phyloP scores from a whole-genome alignment of 1,284 basidiomycete genomes.

The Pseudozyma pruni region DNA sequence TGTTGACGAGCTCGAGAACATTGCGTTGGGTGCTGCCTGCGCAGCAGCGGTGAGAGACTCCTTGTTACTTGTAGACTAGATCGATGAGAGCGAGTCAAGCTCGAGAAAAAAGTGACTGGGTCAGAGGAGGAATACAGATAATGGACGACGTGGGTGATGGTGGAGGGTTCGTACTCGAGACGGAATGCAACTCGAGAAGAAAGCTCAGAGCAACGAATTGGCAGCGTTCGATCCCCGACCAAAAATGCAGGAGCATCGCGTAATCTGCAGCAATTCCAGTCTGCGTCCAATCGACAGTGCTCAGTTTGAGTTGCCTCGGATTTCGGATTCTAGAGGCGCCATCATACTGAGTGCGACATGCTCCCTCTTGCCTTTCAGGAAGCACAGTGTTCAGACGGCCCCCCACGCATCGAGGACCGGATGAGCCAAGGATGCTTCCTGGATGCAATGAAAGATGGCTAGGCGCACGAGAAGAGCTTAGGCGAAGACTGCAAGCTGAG shows the following conservation, averaged over 20 bases:
- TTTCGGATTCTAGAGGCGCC: constrained; percentile 9
- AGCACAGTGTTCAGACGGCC: too few relatives aligned
- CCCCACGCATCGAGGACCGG: too few relatives aligned
- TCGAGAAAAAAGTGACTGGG: neutral
- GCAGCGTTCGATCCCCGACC: constrained; percentile 8
- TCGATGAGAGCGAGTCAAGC: neutral
- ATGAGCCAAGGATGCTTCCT: too few relatives aligned
- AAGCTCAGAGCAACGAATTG: constrained; percentile 1
- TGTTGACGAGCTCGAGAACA: constrained; percentile 35
- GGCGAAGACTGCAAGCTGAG: too few relatives aligned
- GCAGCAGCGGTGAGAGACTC: neutral
- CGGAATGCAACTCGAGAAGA: constrained; percentile 1
- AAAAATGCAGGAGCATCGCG: constrained; percentile 27
- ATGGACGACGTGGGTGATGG: constrained; percentile 4
- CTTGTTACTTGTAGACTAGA: neutral
- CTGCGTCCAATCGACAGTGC: constrained; percentile 9
- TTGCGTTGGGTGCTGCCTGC: neutral
- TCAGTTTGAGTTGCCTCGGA: constrained; percentile 7
- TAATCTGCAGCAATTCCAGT: constrained; percentile 17
- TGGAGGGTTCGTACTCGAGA: neutral
- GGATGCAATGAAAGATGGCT: too few relatives aligned
- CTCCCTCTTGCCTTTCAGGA: too few relatives aligned
- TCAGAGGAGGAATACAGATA: neutral
- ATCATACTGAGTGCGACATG: too few relatives aligned
- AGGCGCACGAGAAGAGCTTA: too few relatives aligned